Base-by-base conservation (phyloP, 2,329 filamentous ascomycete species). In the Fusarium austroafricanum region DNA sequence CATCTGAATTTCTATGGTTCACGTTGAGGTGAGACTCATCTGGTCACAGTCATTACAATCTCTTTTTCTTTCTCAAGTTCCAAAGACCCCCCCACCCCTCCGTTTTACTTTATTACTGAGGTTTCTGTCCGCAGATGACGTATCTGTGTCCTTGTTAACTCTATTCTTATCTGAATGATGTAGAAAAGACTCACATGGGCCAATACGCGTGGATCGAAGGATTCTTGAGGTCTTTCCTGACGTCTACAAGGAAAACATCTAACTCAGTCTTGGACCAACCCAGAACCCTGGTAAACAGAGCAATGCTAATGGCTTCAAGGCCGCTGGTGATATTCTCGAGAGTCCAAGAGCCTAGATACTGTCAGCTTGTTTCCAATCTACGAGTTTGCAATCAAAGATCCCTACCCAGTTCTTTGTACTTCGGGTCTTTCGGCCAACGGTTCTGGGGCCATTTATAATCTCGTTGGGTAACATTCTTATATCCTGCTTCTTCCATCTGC, bases 321-420 rank as follows among this genome's bases (percentile, higher is more conserved):
- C 65, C 64, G 3, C 52, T 52, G 4, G 56, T 26, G 3, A 75
- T 57, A 43, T 75, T 75, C 15, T 60, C 63, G 1, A 60, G 39
- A 2, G 64, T 67, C 71, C 71, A 68, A 17, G 56, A 49, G 3
- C 62, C 63, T 49, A 5, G 7, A 6, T 17, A 0, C 17, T 4
- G 14, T 45, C 6, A 37, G 33, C 15, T 3, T 14, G 8, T n/a
- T n/a, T n/a, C n/a, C n/a, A 23, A 23, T 23, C 21, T 23, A 4
- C 6, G 21, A 23, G 21, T 35, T 20, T 7, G 1, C 7, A 26
- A 33, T 17, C 1, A 3, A 2, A 35, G 14, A 23, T 11, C 3
- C 26, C 47, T 37, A 71, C 84, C 84, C 9, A 85, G 68, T 47
- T 85, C 81, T 68, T 86, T 87, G 40, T 82, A 76, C 31, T 81